Conservation (phyloP, 1,139 yeast genomes). For the Lipomyces yarrowii region DNA sequence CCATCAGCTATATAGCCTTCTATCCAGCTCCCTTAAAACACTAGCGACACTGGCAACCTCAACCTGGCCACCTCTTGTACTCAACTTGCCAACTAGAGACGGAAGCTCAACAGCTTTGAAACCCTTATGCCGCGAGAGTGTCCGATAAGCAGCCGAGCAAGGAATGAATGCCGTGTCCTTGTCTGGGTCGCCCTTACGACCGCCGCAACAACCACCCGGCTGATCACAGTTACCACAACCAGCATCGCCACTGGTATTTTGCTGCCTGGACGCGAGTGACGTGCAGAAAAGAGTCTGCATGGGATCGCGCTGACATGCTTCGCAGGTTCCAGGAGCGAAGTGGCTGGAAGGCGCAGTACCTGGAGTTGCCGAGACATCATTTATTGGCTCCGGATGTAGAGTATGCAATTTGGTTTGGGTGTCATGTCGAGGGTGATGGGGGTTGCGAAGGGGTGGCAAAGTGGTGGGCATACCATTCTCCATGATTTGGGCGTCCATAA, state of each 20-base stretch:
- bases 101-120: constrained; percentile 68
- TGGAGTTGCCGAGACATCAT: constrained; percentile 43
- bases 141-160: constrained; percentile 85
- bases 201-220: constrained; percentile 33
- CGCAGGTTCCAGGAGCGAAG: constrained; percentile 72
- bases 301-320: constrained; percentile 82
- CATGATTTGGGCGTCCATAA: constrained; percentile 21
- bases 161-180: constrained; percentile 66
- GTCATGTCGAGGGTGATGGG: constrained; percentile 12
- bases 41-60: constrained; percentile 87
- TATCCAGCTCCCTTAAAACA: constrained; percentile 75
- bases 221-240: constrained; percentile 26
- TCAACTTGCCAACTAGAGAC: constrained; percentile 55
- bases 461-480: constrained; percentile 24
- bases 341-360: constrained; percentile 41
- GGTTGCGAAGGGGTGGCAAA: constrained; percentile 37
- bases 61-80: constrained; percentile 84
- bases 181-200: constrained; percentile 32
- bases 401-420: constrained; percentile 51
- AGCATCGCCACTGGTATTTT: constrained; percentile 20
- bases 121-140: constrained; percentile 76
- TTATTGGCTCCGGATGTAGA: constrained; percentile 68
- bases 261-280: constrained; percentile 57
- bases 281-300: constrained; percentile 88
- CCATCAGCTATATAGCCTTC: constrained; percentile 54